These are phyloP conservation scores for Cucumis cinereus DNA, from an alignment of 306 rosid species.

Conservation along the genomic window DNA sequence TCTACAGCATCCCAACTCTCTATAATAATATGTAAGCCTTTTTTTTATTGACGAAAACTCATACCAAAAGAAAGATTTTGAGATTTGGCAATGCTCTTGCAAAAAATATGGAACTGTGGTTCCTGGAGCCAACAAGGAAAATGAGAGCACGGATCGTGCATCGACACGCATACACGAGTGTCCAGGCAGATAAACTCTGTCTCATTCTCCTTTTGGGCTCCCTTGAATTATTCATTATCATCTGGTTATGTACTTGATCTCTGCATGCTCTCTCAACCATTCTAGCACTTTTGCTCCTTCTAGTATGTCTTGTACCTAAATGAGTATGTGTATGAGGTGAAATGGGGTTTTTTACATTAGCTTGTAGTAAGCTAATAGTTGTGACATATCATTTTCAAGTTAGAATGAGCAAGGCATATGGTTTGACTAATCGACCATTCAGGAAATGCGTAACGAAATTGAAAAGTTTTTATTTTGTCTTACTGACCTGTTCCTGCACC, in stretches of 20 bases:
- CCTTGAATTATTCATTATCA: slow-evolving; percentile 13
- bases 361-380: neutral
- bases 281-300: slow-evolving; percentile 98
- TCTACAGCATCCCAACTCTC: neutral
- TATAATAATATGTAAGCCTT: neutral
- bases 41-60: neutral
- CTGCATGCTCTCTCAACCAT: slow-evolving; percentile 85
- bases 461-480: neutral
- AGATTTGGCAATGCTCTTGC: neutral
- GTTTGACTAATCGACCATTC: neutral
- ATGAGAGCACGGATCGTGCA: neutral
- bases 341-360: neutral
- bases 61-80: neutral
- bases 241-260: slow-evolving; percentile 45
- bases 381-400: neutral
- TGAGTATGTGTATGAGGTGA: neutral
- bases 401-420: neutral
- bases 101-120: neutral
- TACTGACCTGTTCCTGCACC: slow-evolving; percentile 64
- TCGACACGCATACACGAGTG: neutral
- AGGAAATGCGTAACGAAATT: neutral
- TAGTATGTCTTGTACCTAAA: slow-evolving; percentile 88
- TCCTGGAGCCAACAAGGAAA: neutral
- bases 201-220: neutral
- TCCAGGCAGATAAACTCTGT: neutral